Base-by-base conservation (phyloP, 345 rosid genomes). In the Camelina laxa region DNA sequence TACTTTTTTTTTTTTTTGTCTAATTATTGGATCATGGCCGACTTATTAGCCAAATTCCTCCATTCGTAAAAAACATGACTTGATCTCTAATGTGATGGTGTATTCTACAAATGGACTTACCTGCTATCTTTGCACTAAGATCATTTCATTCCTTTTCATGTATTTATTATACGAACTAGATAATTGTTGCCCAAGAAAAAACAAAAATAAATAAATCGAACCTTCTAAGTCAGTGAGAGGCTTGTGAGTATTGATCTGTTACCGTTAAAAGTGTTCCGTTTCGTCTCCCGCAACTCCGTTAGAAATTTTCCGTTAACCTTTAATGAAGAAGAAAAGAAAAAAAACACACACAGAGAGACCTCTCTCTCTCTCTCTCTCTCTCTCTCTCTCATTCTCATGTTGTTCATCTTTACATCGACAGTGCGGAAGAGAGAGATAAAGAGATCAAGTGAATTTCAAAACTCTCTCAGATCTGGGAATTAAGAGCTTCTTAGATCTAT, bases 381-480 rank as follows among this genome's bases (percentile, higher is more conserved):
- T 33, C 8, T 33, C 36, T 9, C 39, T 36, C 3, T 36, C 39
- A 9, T 35, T 38, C 39, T 50, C 10, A 6, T 33, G 36, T 33
- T 42, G 30, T 56, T 68, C 79, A 66, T 74, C 54, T 58, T 57
- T 74, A n/a, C 51, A 38, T 75, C 44, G 67, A 65, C 9, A 60
- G 21, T 58, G 24, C 24, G 74, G 56, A 45, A 58, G 72, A 67
- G 63, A 67, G 72, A 69, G 42, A 10, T 20, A 33, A 9, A 33
- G 72, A 57, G 42, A 39, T 47, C 45, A 62, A 73, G 60, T 66
- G 78, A 58, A 56, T 14, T 17, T 4, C 4, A 4, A 49, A 60
- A 31, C 20, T 33, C 45, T 63, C 24, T 33, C 72, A 77, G 80
- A 77, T 77, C 69, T 60, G 38, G 75, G 61, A 69, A 51, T 42